Base-by-base conservation (phyloP, 2,329 filamentous ascomycete genomes). In the Aspergillus quadrilineatus region DNA sequence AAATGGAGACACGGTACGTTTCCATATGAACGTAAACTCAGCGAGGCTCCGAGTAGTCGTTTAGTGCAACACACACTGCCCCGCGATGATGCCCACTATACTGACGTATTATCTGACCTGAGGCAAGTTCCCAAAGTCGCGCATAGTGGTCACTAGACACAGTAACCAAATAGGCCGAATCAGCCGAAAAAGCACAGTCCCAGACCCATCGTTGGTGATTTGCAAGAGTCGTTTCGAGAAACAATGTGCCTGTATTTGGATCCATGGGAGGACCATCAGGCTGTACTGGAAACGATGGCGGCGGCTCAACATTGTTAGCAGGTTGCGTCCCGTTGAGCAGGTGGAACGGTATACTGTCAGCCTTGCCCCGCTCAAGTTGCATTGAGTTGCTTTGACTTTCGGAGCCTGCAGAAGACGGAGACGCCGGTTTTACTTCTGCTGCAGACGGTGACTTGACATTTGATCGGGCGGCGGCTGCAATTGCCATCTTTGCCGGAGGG, bases 131-230 rank as follows among this genome's bases (percentile, higher is more conserved):
- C 92, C 92, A 97, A 55, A 97, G 77, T 15, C 92, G 83, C 2
- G 92, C 92, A 70, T 96, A 97, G 73, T 97, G 92, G 71, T 97
- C 92, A 42, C 89, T 93, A 71, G 91, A 96, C 4, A 92, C 92
- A 0, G 92, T 97, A 10, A 97, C 92, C 6, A 97, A 80, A 69
- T 97, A 97, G 0, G 92, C 92, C 34, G 88, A 92, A 72, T 97
- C 92, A 28, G 92, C 92, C 60, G 89, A 93, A 75, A 97, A 97
- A 0, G 92, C 92, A 68, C 92, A 97, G 73, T 97, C 92, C 92
- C 92, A 97, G 1, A 97, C 92, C 92, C 92, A 97, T 53, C 92
- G 87, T 76, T 97, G 92, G 75, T 97, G 92, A 53, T 89, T 90
- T 22, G 89, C 89, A 1, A 97, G 83, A 1, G 91, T 95, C 2